Evolutionary conservation across 169 alveolate species (phyloP).

Genomic region (Cryptosporidium sp.): DNA sequence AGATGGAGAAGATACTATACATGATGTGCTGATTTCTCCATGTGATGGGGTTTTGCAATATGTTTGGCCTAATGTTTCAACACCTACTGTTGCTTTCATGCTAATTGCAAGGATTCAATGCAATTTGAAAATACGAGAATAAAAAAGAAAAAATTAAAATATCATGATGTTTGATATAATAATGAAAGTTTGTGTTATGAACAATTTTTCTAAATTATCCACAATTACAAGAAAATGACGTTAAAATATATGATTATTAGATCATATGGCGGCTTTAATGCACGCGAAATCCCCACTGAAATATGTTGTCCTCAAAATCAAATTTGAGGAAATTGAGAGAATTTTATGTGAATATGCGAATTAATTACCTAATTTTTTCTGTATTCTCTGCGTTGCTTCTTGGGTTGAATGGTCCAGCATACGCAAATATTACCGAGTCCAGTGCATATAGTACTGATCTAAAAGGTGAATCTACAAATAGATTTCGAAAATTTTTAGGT

Average conservation of each 20-base stretch:
- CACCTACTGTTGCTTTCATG: constrained; percentile 63
- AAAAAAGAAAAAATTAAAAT: not conserved
- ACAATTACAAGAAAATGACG: not conserved
- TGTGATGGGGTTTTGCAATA: constrained; percentile 68
- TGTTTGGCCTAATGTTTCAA: constrained; percentile 64
- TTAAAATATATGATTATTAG: not conserved
- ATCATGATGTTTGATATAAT: not conserved
- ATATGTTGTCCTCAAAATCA: not conserved
- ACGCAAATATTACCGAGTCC: not conserved
- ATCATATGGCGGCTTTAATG: not conserved
- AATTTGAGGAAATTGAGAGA: not conserved
- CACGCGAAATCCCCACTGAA: not conserved
- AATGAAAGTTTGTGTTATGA: not conserved
- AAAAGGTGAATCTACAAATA: not conserved
- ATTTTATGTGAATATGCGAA: not conserved
- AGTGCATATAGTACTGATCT: too few relatives aligned
- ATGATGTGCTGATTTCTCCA: constrained; percentile 46
- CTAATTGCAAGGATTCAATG: constrained; percentile 68
- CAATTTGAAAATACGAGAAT: not conserved
- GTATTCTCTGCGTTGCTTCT: not conserved
- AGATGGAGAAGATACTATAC: not conserved
- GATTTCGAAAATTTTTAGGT: not conserved
- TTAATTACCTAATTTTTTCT: constrained; percentile 7
- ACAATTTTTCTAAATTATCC: not conserved
- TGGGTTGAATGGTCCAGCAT: constrained; percentile 1